A percentile compares a stretch with the other conserved stretches of the same genome.
Evolutionary conservation across 2,329 filamentous ascomycete genomes (phyloP).

Genomic region (Fusarium ramigenum): DNA sequence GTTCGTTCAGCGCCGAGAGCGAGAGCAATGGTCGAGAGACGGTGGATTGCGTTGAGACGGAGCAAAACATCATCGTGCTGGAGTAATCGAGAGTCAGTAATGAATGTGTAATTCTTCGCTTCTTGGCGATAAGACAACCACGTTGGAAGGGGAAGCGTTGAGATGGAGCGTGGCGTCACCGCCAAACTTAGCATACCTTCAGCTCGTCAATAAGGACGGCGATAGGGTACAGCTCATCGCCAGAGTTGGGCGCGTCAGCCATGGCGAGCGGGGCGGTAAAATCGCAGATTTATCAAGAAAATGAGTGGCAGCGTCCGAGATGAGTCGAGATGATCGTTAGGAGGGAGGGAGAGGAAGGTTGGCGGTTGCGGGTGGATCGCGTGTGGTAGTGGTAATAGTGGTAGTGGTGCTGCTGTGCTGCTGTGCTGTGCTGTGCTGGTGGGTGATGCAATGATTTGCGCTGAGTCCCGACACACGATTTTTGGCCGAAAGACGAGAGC

Average conservation of each 20-base stretch:
- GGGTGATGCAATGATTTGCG: constrained; percentile 48
- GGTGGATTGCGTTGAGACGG: constrained; percentile 97
- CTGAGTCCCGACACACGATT: constrained; percentile 45
- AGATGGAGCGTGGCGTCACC: constrained; percentile 38
- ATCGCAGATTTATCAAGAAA: constrained; percentile 45
- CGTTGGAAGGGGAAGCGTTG: constrained; percentile 13
- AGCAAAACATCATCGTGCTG: constrained; percentile 99
- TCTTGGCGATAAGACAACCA: constrained; percentile 19
- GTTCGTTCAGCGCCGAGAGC: constrained; percentile 96
- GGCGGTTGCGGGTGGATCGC: constrained; percentile 44
- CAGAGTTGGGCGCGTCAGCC: constrained; percentile 88
- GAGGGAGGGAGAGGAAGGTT: constrained; percentile 36
- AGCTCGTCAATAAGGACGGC: constrained; percentile 99
- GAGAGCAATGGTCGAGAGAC: constrained; percentile 96
- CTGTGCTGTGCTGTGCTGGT: constrained; percentile 27
- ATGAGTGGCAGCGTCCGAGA: constrained; percentile 33
- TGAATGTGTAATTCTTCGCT: constrained; percentile 36
- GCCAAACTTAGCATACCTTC: constrained; percentile 72
- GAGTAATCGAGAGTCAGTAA: constrained; percentile 34
- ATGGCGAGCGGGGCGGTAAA: constrained; percentile 66
- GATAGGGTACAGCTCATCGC: constrained; percentile 99
- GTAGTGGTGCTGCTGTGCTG: background rate
- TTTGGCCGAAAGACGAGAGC: constrained; percentile 36
- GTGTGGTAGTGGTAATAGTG: constrained; percentile 27
- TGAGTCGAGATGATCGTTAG: constrained; percentile 34